phyloP scores from a whole-genome alignment of 2,329 filamentous ascomycete genomes.

The Pseudogymnoascus sp. region DNA sequence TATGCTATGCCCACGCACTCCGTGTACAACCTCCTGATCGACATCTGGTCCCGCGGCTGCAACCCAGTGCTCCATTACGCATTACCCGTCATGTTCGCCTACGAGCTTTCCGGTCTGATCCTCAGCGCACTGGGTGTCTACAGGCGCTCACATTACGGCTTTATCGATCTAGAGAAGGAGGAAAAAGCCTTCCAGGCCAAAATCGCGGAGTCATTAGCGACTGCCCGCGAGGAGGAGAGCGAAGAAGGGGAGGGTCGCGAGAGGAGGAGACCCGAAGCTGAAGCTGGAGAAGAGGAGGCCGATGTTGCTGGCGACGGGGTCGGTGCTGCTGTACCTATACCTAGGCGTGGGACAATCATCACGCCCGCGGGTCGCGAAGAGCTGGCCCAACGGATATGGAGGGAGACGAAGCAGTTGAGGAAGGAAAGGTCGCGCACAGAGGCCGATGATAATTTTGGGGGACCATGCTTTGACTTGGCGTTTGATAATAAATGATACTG shows the following conservation, averaged over 20 bases:
- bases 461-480: background rate
- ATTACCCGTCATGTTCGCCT: slow-evolving; percentile 36
- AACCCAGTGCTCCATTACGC: slow-evolving; percentile 31
- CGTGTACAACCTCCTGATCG: slow-evolving; percentile 35
- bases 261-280: background rate
- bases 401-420: background rate
- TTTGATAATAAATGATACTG: background rate
- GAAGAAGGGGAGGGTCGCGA: slow-evolving; percentile 4
- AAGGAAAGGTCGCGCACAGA: background rate
- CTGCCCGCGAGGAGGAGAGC: slow-evolving; percentile 17
- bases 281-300: background rate
- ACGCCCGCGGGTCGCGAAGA: background rate
- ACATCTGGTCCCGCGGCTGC: slow-evolving; percentile 37
- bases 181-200: slow-evolving; percentile 19
- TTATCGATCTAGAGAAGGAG: slow-evolving; percentile 22
- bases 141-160: slow-evolving; percentile 26
- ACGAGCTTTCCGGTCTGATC: slow-evolving; percentile 24
- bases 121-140: slow-evolving; percentile 24
- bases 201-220: slow-evolving; percentile 23
- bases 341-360: background rate
- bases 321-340: background rate
- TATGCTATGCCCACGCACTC: slow-evolving; percentile 57
- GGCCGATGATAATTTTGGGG: background rate
- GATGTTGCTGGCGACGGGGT: background rate
- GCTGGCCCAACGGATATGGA: background rate